A percentile compares a stretch with the other conserved stretches of the same genome.
These are phyloP conservation scores for Penicillium hordei DNA, from an alignment of 2,329 filamentous ascomycete species.

Conservation along the genomic window DNA sequence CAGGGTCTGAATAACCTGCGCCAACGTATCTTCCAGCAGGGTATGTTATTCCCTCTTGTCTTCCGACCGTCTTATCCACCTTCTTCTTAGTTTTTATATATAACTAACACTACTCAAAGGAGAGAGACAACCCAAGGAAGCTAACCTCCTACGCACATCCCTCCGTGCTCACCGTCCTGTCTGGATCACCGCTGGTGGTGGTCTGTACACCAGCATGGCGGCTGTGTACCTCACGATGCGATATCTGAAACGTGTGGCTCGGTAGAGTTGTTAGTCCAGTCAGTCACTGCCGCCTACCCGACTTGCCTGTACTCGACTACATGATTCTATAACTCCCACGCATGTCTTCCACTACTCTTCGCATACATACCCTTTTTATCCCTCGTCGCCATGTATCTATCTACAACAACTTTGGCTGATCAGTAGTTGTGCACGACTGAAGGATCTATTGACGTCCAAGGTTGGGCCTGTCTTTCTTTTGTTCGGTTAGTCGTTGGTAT, in stretches of 20 bases:
- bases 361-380: constrained; percentile 1
- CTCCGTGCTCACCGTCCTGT: constrained; percentile 35
- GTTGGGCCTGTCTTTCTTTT: constrained; percentile 19
- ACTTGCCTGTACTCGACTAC: background rate
- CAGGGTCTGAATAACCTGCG: constrained; percentile 27
- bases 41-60: constrained; percentile 12
- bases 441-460: constrained; percentile 2
- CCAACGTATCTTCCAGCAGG: constrained; percentile 28
- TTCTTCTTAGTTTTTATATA: background rate
- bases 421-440: background rate
- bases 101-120: constrained; percentile 16
- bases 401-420: background rate
- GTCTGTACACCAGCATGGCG: constrained; percentile 33
- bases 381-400: constrained; percentile 4
- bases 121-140: constrained; percentile 31
- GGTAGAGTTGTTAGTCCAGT: constrained; percentile 8
- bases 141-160: constrained; percentile 31
- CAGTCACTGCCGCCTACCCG: background rate
- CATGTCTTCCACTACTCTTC: background rate
- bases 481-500: constrained; percentile 6
- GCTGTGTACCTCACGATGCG: constrained; percentile 35
- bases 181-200: constrained; percentile 34
- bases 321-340: background rate
- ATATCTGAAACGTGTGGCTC: constrained; percentile 28
- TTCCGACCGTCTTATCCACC: background rate